Conservation (phyloP, 805 yeast species). For the Candida peoriensis region DNA sequence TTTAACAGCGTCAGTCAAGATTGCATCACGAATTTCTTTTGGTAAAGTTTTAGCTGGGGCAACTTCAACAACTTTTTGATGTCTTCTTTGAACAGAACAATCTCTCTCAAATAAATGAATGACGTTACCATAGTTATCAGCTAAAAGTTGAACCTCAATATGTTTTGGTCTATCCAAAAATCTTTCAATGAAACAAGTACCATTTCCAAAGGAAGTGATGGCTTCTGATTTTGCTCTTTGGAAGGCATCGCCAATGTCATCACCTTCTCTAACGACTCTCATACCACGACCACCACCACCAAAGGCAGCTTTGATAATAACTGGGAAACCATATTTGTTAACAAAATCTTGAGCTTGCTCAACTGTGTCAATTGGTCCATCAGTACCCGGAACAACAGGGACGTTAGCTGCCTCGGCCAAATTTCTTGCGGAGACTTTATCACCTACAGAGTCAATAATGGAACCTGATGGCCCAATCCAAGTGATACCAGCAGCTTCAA, state of each 20-base stretch:
- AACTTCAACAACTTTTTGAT: slow-evolving; percentile 96
- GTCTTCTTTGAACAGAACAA: slow-evolving; percentile 99
- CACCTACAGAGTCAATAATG: slow-evolving; percentile 94
- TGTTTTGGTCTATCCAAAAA: slow-evolving; percentile 95
- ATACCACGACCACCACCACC: slow-evolving; percentile 99
- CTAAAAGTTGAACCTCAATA: slow-evolving; percentile 93
- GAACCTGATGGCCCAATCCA: slow-evolving; percentile 93
- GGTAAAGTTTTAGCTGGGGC: slow-evolving; percentile 96
- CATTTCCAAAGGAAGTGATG: slow-evolving; percentile 92
- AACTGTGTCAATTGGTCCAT: slow-evolving; percentile 85
- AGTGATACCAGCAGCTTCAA: slow-evolving; percentile 82
- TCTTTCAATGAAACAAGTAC: slow-evolving; percentile 96
- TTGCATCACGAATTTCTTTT: slow-evolving; percentile 78
- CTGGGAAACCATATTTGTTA: slow-evolving; percentile 84
- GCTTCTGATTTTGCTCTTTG: slow-evolving; percentile 93
- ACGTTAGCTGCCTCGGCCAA: slow-evolving; percentile 79
- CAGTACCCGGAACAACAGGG: slow-evolving; percentile 96
- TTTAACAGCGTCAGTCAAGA: slow-evolving; percentile 89
- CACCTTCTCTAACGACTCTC: slow-evolving; percentile 98
- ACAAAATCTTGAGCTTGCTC: slow-evolving; percentile 81
- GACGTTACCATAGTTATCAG: slow-evolving; percentile 91
- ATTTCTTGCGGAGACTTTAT: slow-evolving; percentile 90
- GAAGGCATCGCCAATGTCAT: slow-evolving; percentile 87
- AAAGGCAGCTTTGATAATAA: slow-evolving; percentile 96
- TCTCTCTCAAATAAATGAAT: slow-evolving; percentile 96